A percentile compares a stretch with the other conserved stretches of the same genome.
Conservation (phyloP, 768 basidiomycete species). For the Wakefieldia striispora region DNA sequence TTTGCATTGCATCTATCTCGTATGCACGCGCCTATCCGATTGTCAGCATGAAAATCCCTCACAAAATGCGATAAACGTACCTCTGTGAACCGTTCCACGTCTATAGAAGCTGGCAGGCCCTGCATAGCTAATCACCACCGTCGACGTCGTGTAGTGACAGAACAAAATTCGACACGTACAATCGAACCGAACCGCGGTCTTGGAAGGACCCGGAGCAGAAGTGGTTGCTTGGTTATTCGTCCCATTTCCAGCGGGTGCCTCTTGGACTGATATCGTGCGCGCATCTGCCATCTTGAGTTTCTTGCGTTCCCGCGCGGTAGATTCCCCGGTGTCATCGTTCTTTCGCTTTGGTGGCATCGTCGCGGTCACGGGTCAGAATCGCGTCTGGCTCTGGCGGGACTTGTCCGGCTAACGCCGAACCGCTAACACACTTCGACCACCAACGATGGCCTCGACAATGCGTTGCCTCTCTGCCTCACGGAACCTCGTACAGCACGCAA, state of each 20-base stretch:
- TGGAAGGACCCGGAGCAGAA: constrained; percentile 36
- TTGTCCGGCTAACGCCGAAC: constrained; percentile 25
- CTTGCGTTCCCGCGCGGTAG: constrained; percentile 55
- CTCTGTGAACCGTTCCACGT: constrained; percentile 88
- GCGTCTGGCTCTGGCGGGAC: not conserved
- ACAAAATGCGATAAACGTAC: constrained; percentile 36
- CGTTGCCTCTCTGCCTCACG: constrained; percentile 26
- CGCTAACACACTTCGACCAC: not conserved
- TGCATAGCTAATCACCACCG: constrained; percentile 43
- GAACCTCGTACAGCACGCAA: constrained; percentile 13
- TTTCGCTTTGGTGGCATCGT: constrained; percentile 45
- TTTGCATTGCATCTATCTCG: constrained; percentile 90
- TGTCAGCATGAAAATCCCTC: constrained; percentile 2
- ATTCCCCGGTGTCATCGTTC: constrained; percentile 29
- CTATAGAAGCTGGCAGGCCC: constrained; percentile 68
- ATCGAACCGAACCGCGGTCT: constrained; percentile 34
- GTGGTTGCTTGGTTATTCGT: constrained; percentile 22
- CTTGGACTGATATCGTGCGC: constrained; percentile 66
- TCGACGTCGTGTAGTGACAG: not conserved
- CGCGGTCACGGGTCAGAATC: not conserved
- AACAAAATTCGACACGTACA: constrained; percentile 31
- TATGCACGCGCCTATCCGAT: constrained; percentile 71
- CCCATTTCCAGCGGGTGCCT: constrained; percentile 13
- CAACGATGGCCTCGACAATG: constrained; percentile 38
- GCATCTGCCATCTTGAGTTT: constrained; percentile 63